phyloP scores from a whole-genome alignment of 164 flowering plant genomes.

The Stephania japonica region DNA sequence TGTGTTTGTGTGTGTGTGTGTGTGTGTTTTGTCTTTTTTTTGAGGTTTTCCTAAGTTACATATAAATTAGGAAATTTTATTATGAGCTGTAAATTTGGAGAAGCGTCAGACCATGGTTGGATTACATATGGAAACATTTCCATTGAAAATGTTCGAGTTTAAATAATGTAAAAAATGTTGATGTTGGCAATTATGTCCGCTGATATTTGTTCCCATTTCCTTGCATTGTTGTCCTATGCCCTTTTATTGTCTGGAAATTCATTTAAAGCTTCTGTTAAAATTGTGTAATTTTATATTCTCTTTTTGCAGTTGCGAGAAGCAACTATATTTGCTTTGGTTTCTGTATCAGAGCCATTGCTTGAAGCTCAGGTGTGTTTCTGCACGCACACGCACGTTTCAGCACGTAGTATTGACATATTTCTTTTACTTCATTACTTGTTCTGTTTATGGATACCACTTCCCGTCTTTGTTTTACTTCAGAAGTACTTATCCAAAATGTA shows the following conservation, averaged over 20 bases:
- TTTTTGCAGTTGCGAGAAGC: conserved; percentile 78
- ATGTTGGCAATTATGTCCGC: not conserved
- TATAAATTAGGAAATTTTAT: no score
- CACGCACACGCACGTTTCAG: not conserved
- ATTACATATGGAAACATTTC: not conserved
- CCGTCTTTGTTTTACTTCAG: not conserved
- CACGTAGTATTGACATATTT: not conserved
- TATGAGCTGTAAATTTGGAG: no score
- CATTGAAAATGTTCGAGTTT: not conserved
- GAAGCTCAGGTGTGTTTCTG: conserved; percentile 54
- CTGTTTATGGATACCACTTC: not conserved
- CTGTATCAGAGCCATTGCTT: conserved; percentile 70
- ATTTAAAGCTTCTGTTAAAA: not conserved
- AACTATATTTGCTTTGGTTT: conserved; percentile 63
- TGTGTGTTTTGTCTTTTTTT: no score
- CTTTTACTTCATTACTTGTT: not conserved
- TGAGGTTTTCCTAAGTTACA: no score
- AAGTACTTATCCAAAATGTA: no score
- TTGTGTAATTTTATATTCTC: not conserved
- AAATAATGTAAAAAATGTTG: not conserved
- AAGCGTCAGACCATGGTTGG: not conserved
- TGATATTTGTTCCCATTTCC: not conserved
- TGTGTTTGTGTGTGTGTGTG: no score
- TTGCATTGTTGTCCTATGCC: not conserved
- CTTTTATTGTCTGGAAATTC: not conserved